A percentile compares a stretch with the other conserved stretches of the same genome.
These are phyloP conservation scores for Magnaporthales sp. DNA, from an alignment of 2,329 filamentous ascomycete genomes.

Conservation along the genomic window DNA sequence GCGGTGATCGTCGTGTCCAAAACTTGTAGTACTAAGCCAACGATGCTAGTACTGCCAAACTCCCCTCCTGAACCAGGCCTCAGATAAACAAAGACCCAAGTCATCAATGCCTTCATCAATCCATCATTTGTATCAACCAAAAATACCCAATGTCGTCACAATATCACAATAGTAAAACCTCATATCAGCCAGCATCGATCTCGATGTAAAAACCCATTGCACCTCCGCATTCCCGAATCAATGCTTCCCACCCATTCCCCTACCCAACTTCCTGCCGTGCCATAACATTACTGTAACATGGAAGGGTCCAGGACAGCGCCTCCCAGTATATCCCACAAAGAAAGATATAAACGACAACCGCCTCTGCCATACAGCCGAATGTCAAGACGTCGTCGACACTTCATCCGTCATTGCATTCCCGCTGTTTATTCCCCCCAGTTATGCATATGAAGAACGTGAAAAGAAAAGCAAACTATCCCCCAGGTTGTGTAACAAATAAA, in stretches of 20 bases:
- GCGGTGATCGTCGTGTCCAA: background rate
- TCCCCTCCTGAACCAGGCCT: background rate
- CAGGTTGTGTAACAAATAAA: background rate
- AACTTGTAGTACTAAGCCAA: background rate
- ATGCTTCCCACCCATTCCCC: background rate
- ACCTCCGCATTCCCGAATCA: background rate
- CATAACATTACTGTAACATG: background rate
- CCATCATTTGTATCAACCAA: background rate
- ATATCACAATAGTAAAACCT: background rate
- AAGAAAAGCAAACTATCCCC: background rate
- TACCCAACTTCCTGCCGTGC: background rate
- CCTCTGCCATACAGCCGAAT: background rate
- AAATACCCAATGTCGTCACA: background rate
- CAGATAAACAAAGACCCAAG: background rate
- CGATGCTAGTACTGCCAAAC: background rate
- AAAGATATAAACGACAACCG: background rate
- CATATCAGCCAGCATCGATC: background rate
- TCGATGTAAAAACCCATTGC: background rate
- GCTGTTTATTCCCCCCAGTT: background rate
- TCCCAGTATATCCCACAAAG: background rate
- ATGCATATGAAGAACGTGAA: background rate
- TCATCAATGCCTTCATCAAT: background rate
- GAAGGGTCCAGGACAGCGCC: background rate
- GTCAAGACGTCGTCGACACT: background rate
- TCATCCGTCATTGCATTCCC: background rate